Evolutionary conservation across 129 eudicot genomes (phyloP).

Genomic region (Pulicaria dysenterica): DNA sequence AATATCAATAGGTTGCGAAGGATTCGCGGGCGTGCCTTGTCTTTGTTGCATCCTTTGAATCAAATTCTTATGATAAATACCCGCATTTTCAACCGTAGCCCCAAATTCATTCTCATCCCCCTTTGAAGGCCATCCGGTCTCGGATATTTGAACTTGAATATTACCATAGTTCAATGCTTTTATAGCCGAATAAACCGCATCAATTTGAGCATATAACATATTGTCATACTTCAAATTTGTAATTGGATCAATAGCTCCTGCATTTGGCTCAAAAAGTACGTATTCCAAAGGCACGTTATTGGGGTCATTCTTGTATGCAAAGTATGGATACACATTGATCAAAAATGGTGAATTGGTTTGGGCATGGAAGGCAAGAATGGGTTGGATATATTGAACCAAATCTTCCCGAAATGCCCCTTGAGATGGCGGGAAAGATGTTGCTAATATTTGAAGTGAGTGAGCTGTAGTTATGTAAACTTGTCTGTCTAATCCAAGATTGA

Average conservation of each 20-base stretch:
- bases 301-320: slow-evolving; percentile 84
- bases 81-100: slow-evolving; percentile 77
- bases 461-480: slow-evolving; percentile 78
- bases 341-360: slow-evolving; percentile 71
- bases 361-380: slow-evolving; percentile 66
- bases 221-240: slow-evolving; percentile 80
- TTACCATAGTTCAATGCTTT: slow-evolving; percentile 63
- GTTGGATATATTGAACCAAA: slow-evolving; percentile 60
- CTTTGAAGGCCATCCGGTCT: slow-evolving; percentile 99
- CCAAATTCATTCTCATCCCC: slow-evolving; percentile 87
- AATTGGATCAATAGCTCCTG: slow-evolving; percentile 58
- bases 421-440: slow-evolving; percentile 83
- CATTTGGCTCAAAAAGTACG: slow-evolving; percentile 73
- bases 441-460: slow-evolving; percentile 70
- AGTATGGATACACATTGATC: slow-evolving; percentile 88
- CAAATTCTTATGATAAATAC: slow-evolving; percentile 80
- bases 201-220: slow-evolving; percentile 96
- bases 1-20: slow-evolving; percentile 65
- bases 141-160: slow-evolving; percentile 71
- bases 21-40: slow-evolving; percentile 86
- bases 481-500: slow-evolving; percentile 55
- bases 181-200: slow-evolving; percentile 90
- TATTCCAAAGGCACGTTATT: slow-evolving; percentile 58
- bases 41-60: slow-evolving; percentile 54
- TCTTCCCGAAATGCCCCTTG: slow-evolving; percentile 69